Conservation (phyloP, 2,329 filamentous ascomycete species). For the Apiospora arundinis region DNA sequence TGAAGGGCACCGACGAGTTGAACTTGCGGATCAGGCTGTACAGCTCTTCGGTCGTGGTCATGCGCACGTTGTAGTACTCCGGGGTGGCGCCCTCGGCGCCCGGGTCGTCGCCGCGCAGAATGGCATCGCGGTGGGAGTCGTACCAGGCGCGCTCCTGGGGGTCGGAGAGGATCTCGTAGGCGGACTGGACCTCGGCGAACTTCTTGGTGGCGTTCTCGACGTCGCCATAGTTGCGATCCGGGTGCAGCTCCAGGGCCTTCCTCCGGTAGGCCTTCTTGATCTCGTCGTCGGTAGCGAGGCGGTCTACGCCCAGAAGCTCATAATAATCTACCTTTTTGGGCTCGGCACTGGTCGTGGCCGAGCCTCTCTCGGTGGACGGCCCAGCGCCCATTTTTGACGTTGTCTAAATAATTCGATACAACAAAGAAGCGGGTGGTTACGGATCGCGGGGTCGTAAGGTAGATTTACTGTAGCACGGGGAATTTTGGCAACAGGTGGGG, state of each 20-base stretch:
- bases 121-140: slow-evolving; percentile 88
- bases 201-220: slow-evolving; percentile 81
- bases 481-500: slow-evolving; percentile 1
- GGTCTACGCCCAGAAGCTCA: slow-evolving; percentile 77
- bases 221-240: slow-evolving; percentile 90
- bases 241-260: slow-evolving; percentile 92
- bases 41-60: slow-evolving; percentile 84
- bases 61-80: slow-evolving; percentile 70
- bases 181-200: slow-evolving; percentile 91
- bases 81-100: slow-evolving; percentile 56
- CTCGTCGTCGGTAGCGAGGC: slow-evolving; percentile 79
- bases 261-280: slow-evolving; percentile 93
- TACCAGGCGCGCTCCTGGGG: slow-evolving; percentile 97
- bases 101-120: slow-evolving; percentile 71
- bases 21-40: slow-evolving; percentile 80
- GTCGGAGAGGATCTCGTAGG: slow-evolving; percentile 95
- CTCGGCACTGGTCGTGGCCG: slow-evolving; percentile 35
- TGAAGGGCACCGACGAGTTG: slow-evolving; percentile 77
- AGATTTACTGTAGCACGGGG: not conserved
- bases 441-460: slow-evolving; percentile 7
- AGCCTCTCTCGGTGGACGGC: slow-evolving; percentile 54
- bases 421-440: not conserved
- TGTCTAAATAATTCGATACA: not conserved
- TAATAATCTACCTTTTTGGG: slow-evolving; percentile 79
- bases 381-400: slow-evolving; percentile 57